A percentile compares a stretch with the other conserved stretches of the same genome.
These are phyloP conservation scores for Talaromyces pinophilus DNA, from an alignment of 2,329 filamentous ascomycete genomes.

Conservation along the genomic window DNA sequence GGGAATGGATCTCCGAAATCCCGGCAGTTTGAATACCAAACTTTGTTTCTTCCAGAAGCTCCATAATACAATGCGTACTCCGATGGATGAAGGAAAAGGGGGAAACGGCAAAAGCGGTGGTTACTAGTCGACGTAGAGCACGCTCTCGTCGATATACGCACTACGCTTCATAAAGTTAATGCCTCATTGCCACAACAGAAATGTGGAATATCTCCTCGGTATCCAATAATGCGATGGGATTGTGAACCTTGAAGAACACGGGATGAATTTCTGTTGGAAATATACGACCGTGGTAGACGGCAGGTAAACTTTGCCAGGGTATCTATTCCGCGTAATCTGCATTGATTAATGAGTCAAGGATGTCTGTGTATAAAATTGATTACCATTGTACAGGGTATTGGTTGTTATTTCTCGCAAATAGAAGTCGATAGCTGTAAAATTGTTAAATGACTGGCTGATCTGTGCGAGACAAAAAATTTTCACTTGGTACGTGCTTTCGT, in stretches of 20 bases:
- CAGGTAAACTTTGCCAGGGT: conserved; percentile 1
- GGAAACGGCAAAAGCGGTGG: not conserved
- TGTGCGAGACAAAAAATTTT: conserved; percentile 19
- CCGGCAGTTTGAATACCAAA: conserved; percentile 1
- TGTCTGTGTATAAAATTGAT: not conserved
- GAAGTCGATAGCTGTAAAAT: conserved; percentile 17
- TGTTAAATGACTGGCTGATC: conserved; percentile 17
- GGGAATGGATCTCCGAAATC: conserved; percentile 6
- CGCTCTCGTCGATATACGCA: not conserved
- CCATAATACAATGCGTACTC: not conserved
- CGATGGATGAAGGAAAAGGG: conserved; percentile 6
- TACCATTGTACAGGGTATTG: not conserved
- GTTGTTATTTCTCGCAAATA: conserved; percentile 4
- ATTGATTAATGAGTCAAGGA: conserved; percentile 9
- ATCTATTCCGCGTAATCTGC: not conserved
- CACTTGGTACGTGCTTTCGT: conserved; percentile 19
- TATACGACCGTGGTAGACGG: conserved; percentile 1
- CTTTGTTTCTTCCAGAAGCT: conserved; percentile 16
- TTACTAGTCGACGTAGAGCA: not conserved
- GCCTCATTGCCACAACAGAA: not conserved
- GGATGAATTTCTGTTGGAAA: conserved; percentile 1
- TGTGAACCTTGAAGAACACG: not conserved
- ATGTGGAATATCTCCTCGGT: not conserved
- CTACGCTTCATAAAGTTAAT: not conserved
- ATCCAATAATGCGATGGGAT: not conserved